Base-by-base conservation (phyloP, 2,329 filamentous ascomycete genomes). In the Sporothrix variecibatus region DNA sequence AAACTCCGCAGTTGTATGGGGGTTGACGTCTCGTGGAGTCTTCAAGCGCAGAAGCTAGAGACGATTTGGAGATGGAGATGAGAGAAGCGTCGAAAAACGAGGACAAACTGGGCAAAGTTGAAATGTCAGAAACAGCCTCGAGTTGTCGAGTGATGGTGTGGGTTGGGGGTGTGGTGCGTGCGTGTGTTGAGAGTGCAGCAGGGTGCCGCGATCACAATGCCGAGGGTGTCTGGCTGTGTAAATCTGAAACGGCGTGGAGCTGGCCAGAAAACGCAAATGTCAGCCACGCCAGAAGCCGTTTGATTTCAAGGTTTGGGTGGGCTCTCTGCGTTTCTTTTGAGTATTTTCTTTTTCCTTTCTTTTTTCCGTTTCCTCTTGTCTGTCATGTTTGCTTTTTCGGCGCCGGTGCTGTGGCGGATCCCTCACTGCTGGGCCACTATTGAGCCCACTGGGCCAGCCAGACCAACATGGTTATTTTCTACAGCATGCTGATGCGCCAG, bases 221-320 rank as follows among this genome's bases (percentile, higher is more conserved):
- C 73, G 75, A 62, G 38, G 58, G 75, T 73, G 72, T 53, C 69
- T 72, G 68, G 73, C 34, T 75, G 67, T 73, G 72, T 60, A 62
- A 75, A 75, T 75, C 70, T 77, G 76, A 77, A 77, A 77, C 76
- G 73, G 65, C 71, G 65, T 58, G 40, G 73, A 70, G 64, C 69
- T 74, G 72, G 56, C 72, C 74, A 75, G 71, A 74, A 74, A 74
- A 62, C 17, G 40, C 34, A 51, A 72, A 74, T 73, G 74, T 75
- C 72, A 74, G 75, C 75, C 67, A 75, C 58, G 51, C 68, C 70
- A 75, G 34, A 74, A 74, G 53, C 75, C 72, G 73, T 75, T 76
- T 53, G 73, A 75, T 67, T 74, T 74, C 68, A 31, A 51, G 65
- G 62, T 70, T 62, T 26, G 40, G 40, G 15, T 31, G 60, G 60